Evolutionary conservation across 495 filamentous ascomycete species (phyloP).

Genomic region (Lepraria neglecta): DNA sequence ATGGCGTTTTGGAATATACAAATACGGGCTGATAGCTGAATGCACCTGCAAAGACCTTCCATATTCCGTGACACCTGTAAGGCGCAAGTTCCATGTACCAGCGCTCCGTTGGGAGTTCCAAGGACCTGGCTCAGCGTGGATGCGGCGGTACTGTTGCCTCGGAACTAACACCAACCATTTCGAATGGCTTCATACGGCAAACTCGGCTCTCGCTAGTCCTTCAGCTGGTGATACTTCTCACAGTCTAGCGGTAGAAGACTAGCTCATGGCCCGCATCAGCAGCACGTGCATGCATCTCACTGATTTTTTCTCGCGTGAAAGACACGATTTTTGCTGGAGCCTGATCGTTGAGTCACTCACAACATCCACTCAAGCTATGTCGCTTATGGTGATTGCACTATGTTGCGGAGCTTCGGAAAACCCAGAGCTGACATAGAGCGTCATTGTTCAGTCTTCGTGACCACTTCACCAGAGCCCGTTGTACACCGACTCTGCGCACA

Average conservation of each 20-base stretch:
- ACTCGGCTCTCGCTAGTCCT: neutral
- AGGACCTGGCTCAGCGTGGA: neutral
- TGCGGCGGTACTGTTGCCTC: neutral
- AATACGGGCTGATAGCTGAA: slow-evolving; percentile 12
- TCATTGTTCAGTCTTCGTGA: neutral
- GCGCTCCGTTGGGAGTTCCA: neutral
- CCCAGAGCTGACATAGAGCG: neutral
- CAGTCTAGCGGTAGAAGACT: neutral
- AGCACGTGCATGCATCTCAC: slow-evolving; percentile 4
- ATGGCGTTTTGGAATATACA: neutral
- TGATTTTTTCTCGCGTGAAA: neutral
- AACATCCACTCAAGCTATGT: neutral
- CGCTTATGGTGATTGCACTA: neutral
- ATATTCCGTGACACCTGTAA: neutral
- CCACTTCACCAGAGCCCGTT: neutral
- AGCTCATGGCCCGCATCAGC: neutral
- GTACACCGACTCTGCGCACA: neutral
- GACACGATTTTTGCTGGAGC: neutral
- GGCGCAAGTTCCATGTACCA: neutral
- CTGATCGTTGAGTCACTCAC: neutral
- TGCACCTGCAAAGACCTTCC: neutral
- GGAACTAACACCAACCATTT: neutral
- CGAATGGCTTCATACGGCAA: neutral
- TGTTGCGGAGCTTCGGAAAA: neutral
- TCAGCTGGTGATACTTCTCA: neutral